A percentile compares a stretch with the other conserved stretches of the same genome.
Conservation (phyloP, 345 rosid genomes). For the Acer campestre region DNA sequence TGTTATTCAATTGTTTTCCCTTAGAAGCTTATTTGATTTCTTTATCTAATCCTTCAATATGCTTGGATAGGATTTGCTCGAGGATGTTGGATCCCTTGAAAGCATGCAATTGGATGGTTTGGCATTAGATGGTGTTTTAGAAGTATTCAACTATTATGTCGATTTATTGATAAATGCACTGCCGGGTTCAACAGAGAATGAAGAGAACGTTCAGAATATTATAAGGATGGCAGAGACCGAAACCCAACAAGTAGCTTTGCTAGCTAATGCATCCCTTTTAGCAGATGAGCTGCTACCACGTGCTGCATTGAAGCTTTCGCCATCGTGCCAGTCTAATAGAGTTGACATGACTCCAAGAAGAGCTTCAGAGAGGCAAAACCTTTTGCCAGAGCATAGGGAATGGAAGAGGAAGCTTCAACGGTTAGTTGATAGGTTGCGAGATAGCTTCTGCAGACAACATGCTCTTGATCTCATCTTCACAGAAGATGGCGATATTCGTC, state of each 20-base stretch:
- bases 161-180: slow-evolving; percentile 76
- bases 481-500: slow-evolving; percentile 77
- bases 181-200: slow-evolving; percentile 73
- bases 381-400: slow-evolving; percentile 80
- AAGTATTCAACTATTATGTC: slow-evolving; percentile 66
- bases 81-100: slow-evolving; percentile 80
- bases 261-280: slow-evolving; percentile 80
- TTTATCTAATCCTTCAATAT: not conserved
- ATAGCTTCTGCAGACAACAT: slow-evolving; percentile 89
- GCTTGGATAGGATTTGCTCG: slow-evolving; percentile 62
- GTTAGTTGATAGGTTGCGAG: slow-evolving; percentile 75
- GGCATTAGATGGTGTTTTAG: slow-evolving; percentile 79
- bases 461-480: slow-evolving; percentile 90
- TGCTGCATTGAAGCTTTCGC: slow-evolving; percentile 69
- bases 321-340: slow-evolving; percentile 39
- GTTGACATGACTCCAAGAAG: slow-evolving; percentile 53
- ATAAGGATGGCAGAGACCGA: slow-evolving; percentile 81
- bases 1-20: slow-evolving; percentile 8
- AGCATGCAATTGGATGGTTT: slow-evolving; percentile 71
- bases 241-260: slow-evolving; percentile 78
- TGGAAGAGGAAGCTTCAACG: slow-evolving; percentile 86
- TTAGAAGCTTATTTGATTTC: not conserved
- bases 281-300: slow-evolving; percentile 90
- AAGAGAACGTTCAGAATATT: slow-evolving; percentile 62
- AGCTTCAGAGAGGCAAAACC: slow-evolving; percentile 63